phyloP scores from a whole-genome alignment of 805 yeast species.

The Starmerella sirachaensis region DNA sequence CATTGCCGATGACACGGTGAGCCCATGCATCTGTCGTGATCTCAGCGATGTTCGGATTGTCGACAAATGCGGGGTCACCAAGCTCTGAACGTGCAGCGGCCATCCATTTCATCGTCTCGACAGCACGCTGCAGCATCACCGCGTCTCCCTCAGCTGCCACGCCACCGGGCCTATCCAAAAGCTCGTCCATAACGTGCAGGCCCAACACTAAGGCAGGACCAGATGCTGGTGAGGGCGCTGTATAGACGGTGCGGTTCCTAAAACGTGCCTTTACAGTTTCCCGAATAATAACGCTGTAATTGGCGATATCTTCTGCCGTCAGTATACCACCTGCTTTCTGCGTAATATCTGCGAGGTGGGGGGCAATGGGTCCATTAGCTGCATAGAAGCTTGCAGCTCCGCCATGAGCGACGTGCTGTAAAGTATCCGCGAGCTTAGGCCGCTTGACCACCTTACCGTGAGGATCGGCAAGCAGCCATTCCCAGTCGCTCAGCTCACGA shows the following conservation, averaged over 20 bases:
- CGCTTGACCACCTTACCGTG: slow-evolving; percentile 28
- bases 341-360: slow-evolving; percentile 40
- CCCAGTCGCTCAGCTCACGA: slow-evolving; percentile 25
- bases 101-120: slow-evolving; percentile 92
- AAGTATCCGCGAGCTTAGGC: slow-evolving; percentile 51
- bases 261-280: slow-evolving; percentile 34
- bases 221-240: slow-evolving; percentile 63
- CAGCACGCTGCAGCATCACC: slow-evolving; percentile 48
- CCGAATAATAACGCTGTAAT: slow-evolving; percentile 43
- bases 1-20: slow-evolving; percentile 35
- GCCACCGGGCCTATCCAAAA: slow-evolving; percentile 27
- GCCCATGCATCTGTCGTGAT: slow-evolving; percentile 50
- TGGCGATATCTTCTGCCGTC: slow-evolving; percentile 49
- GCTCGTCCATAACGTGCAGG: slow-evolving; percentile 46
- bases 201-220: slow-evolving; percentile 78
- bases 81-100: slow-evolving; percentile 73
- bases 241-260: slow-evolving; percentile 36
- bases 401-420: slow-evolving; percentile 55
- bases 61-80: slow-evolving; percentile 46
- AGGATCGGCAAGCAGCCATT: slow-evolving; percentile 22
- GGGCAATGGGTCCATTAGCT: slow-evolving; percentile 61
- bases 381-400: slow-evolving; percentile 68
- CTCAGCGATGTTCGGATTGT: slow-evolving; percentile 32
- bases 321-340: slow-evolving; percentile 56
- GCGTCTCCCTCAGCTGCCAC: slow-evolving; percentile 34